These are phyloP conservation scores for Pseudogymnoascus verrucosus DNA, from an alignment of 2,329 filamentous ascomycete species.

Conservation along the genomic window DNA sequence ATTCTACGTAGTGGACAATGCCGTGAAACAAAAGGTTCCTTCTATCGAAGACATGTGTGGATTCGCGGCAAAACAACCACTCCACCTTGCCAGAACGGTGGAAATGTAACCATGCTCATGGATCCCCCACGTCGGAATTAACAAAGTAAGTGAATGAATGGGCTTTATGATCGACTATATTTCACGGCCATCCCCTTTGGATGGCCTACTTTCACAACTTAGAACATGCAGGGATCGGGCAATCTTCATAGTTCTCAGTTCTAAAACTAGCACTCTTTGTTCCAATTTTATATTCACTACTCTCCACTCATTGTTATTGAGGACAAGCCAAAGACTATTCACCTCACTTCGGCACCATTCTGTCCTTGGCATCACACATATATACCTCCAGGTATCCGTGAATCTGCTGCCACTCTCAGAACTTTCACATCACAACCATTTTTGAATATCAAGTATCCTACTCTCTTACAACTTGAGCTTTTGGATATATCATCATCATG, in stretches of 20 bases:
- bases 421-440: background rate
- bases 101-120: background rate
- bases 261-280: background rate
- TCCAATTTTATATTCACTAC: background rate
- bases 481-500: background rate
- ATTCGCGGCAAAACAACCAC: background rate
- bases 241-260: background rate
- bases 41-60: background rate
- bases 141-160: background rate
- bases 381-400: background rate
- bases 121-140: background rate
- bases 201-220: background rate
- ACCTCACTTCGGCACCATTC: background rate
- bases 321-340: background rate
- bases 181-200: background rate
- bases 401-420: background rate
- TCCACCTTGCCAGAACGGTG: background rate
- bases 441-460: background rate
- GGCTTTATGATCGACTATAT: background rate
- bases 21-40: background rate
- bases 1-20: background rate
- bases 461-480: background rate
- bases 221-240: background rate
- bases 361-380: background rate
- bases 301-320: background rate